Evolutionary conservation across 176 grass and related monocot genomes (phyloP), one percentile per base, ranked within the genome.

Genomic region (Eleusine indica): DNA sequence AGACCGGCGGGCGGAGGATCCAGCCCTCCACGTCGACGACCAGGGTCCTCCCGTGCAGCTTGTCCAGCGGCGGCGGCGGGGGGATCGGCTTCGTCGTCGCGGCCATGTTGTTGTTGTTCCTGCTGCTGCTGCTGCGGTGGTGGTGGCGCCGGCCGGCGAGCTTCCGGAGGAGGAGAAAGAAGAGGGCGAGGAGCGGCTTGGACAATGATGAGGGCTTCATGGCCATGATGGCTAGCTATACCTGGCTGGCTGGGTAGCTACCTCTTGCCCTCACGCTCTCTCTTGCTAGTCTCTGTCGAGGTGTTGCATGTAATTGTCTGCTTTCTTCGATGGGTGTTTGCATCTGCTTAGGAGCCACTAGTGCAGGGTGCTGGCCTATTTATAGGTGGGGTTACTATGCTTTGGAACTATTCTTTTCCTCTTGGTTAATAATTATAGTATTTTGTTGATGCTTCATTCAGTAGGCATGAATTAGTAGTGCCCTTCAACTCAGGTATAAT

Each of bases 1-100:
- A 46, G 65, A 76, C 71, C 63, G 87, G 66, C n/a, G 84, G 76
- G 19, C 80, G 88, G 16, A 97, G 87, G 22, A 97, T 85, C 70
- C 84, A 90, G 40, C 67, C 81, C 10, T 97, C 94, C 19, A 97
- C 77, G 70, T 97, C 91, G 10, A 89, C 66, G 21, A 97, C 84
- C 8, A 97, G 18, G 3, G 84, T 90, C 81, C 60, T 61, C 17
- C 83, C 73, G 1, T 56, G 76, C 4, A 93, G 77, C 42, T n/a
- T 44, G 10, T 93, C 94, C n/a, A 76, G 70, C 15, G 83, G 30
- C 19, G 82, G 79, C 18, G 67, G 15, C 25, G 72, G 62, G 0
- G 71, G 44, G 49, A 29, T 71, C 40, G 73, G 81, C 65, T 78
- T 82, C 40, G 41, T 73, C 39, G 40, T 61, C 21, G 64, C 71